phyloP scores from a whole-genome alignment of 2,329 filamentous ascomycete genomes.

The Lachnellula willkommii region DNA sequence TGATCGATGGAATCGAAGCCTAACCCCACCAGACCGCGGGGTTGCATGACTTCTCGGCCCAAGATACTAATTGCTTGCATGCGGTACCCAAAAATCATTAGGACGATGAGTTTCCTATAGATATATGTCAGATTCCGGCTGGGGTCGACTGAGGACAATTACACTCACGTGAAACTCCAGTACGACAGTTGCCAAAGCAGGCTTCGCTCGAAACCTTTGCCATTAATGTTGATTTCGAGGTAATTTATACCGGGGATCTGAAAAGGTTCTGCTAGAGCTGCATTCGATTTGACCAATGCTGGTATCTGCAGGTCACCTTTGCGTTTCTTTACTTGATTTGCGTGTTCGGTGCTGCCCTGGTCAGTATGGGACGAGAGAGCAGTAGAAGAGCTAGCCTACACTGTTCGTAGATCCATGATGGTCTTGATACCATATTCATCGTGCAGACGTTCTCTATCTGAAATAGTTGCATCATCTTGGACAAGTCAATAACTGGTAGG shows the following conservation, averaged over 20 bases:
- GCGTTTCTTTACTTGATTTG: conserved; percentile 60
- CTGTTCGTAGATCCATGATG: conserved; percentile 74
- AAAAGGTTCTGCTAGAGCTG: conserved; percentile 48
- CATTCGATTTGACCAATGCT: conserved; percentile 43
- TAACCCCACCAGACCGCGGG: conserved; percentile 65
- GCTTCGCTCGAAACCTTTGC: conserved; percentile 59
- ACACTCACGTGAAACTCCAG: conserved; percentile 54
- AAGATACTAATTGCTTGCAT: conserved; percentile 65
- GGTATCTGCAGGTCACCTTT: conserved; percentile 41
- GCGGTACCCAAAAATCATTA: conserved; percentile 63
- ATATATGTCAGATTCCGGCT: background rate
- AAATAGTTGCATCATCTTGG: conserved; percentile 63
- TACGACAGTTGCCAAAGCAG: conserved; percentile 65
- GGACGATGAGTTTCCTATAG: conserved; percentile 52
- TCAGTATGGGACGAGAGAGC: background rate
- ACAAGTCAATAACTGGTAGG: conserved; percentile 10
- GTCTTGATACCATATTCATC: conserved; percentile 60
- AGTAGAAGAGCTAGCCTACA: conserved; percentile 41
- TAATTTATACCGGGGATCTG: conserved; percentile 61
- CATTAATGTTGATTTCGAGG: conserved; percentile 67
- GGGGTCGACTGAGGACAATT: background rate
- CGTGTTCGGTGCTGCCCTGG: conserved; percentile 60
- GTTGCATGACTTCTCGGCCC: conserved; percentile 63
- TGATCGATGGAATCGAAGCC: conserved; percentile 64
- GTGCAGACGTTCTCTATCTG: conserved; percentile 56